Evolutionary conservation across 257 asterid genomes (phyloP), one percentile per base, ranked within the genome.

Genomic region (Penstemon davidsonii): DNA sequence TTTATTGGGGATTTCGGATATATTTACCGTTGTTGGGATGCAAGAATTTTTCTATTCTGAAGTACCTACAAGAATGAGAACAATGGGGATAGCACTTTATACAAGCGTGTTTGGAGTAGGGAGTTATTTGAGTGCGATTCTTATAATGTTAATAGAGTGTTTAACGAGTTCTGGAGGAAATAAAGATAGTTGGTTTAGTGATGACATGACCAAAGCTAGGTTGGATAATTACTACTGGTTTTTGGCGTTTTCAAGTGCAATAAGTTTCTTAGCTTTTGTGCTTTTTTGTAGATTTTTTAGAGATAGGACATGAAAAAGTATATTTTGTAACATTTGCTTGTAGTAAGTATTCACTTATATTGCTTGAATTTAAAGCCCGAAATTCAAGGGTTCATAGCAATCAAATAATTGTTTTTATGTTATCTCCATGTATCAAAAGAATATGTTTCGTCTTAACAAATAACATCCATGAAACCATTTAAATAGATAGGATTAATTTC

Each of bases 11-110:
- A 82, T 94, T 42, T 94, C 99, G 0, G 99, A 94, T 42, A 84
- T 91, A 40, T 94, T 94, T 70, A 94, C 99, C 0, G 99, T 94
- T 0, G 99, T 94, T 0, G 99, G 98, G 40, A 91, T 94, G 99
- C 98, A 94, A 62, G 98, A 91, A 74, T 94, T 79, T 68, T 94
- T 94, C 81, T 91, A 86, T 13, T 80, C 90, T 0, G 92, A 91
- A 64, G 99, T 94, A n/a, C 99, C 99, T 0, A 65, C 40, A 15
- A 74, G 76, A 11, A 87, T 91, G 95, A 79, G 96, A 71, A 91
- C 98, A 0, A 81, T 89, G 89, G 99, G 99, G 7, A 87, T 94
- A 6, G 96, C 96, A 2, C 81, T 94, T 3, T 87, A 87, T 33
- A 89, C 98, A 6, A 94, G 98, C 37, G 98, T 91, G 9, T 94